Conservation (phyloP, 2,329 filamentous ascomycete species). For the Fusarium decemcellulare region DNA sequence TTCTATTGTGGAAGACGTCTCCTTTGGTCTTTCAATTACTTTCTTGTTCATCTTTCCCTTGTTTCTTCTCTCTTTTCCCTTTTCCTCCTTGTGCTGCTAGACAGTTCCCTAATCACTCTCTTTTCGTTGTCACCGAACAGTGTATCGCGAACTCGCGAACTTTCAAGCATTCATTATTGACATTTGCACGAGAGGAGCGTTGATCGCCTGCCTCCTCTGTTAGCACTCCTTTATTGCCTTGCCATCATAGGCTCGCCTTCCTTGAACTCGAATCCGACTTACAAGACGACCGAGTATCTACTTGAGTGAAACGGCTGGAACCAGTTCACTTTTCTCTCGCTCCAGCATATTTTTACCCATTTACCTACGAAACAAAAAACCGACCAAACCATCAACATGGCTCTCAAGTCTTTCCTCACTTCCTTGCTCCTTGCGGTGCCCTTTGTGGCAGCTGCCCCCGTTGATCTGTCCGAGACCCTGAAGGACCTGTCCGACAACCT, state of each 20-base stretch:
- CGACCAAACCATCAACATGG: conserved; percentile 44
- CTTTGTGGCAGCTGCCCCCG: conserved; percentile 47
- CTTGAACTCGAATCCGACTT: conserved; percentile 34
- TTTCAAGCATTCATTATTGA: conserved; percentile 39
- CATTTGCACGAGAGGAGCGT: conserved; percentile 47
- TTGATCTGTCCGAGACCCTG: conserved; percentile 29
- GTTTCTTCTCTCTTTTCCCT: conserved; percentile 27
- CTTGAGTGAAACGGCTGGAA: conserved; percentile 48
- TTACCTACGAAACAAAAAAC: conserved; percentile 26
- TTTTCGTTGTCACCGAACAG: conserved; percentile 36
- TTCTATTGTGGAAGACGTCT: conserved; percentile 46
- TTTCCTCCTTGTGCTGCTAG: conserved; percentile 43
- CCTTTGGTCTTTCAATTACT: conserved; percentile 40
- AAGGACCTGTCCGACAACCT: conserved; percentile 36
- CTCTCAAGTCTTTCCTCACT: conserved; percentile 44
- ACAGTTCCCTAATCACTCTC: conserved; percentile 47
- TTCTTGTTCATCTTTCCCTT: conserved; percentile 43
- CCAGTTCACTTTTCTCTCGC: conserved; percentile 45
- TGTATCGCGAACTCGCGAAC: conserved; percentile 33
- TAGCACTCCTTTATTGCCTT: conserved; percentile 40
- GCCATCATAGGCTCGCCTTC: conserved; percentile 25
- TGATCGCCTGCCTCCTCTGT: conserved; percentile 49
- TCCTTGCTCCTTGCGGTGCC: conserved; percentile 44
- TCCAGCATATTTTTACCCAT: conserved; percentile 32
- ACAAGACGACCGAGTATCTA: conserved; percentile 37